A percentile compares a stretch with the other conserved stretches of the same genome.
These are phyloP conservation scores for Lipomyces kockii DNA, from an alignment of 805 yeast species.

Conservation along the genomic window DNA sequence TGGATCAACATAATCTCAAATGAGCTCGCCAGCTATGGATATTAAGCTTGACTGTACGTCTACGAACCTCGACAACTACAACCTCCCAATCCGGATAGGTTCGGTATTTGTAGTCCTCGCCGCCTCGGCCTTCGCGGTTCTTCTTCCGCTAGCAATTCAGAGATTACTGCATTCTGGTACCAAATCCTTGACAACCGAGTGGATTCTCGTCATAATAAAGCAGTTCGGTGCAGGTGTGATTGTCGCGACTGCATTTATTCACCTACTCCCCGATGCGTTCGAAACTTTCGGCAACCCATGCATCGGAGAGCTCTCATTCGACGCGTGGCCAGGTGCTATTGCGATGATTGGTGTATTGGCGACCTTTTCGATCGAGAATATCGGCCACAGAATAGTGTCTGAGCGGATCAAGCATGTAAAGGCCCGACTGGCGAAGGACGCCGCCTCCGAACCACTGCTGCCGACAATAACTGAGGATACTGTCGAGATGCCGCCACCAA, in stretches of 20 bases:
- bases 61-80: constrained; percentile 15
- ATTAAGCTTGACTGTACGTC: constrained; percentile 4
- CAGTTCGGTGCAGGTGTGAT: constrained; percentile 86
- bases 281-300: constrained; percentile 62
- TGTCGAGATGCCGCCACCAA: background rate
- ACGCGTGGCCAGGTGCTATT: constrained; percentile 60
- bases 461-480: background rate
- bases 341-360: constrained; percentile 54
- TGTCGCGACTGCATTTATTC: constrained; percentile 80
- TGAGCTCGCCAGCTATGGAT: background rate
- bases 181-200: constrained; percentile 15
- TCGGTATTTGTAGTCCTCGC: constrained; percentile 36
- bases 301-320: constrained; percentile 61
- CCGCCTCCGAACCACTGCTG: constrained; percentile 4
- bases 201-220: constrained; percentile 56
- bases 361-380: constrained; percentile 58
- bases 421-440: background rate
- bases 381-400: constrained; percentile 43
- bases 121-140: constrained; percentile 34
- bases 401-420: constrained; percentile 24
- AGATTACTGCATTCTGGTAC: constrained; percentile 10
- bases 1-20: background rate
- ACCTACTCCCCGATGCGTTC: constrained; percentile 70
- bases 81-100: constrained; percentile 28
- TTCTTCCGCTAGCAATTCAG: constrained; percentile 30